phyloP scores from a whole-genome alignment of 805 yeast species.

The Starmerella cellae region DNA sequence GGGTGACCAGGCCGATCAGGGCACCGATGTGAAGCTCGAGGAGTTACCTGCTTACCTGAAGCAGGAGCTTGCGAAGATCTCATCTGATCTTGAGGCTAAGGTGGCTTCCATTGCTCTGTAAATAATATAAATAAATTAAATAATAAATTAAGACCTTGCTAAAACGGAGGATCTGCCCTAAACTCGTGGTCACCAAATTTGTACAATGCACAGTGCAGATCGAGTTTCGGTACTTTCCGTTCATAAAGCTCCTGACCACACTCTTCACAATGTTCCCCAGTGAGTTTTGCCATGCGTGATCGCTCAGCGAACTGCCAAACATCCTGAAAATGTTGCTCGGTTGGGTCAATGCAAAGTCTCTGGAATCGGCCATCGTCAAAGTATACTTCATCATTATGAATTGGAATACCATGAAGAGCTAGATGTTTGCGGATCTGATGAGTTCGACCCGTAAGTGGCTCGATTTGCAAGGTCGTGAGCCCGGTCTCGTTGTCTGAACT shows the following conservation, averaged over 20 bases:
- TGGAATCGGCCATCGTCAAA: slow-evolving; percentile 27
- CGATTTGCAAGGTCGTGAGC: slow-evolving; percentile 50
- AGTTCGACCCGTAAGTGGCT: slow-evolving; percentile 80
- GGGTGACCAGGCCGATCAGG: slow-evolving; percentile 78
- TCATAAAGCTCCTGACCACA: slow-evolving; percentile 18
- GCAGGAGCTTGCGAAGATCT: slow-evolving; percentile 32
- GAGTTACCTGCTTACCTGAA: slow-evolving; percentile 45
- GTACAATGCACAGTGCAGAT: slow-evolving; percentile 20
- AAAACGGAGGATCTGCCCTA: slow-evolving; percentile 3
- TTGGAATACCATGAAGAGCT: slow-evolving; percentile 71
- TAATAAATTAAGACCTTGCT: no score
- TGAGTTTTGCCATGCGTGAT: slow-evolving; percentile 10
- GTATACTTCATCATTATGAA: slow-evolving; percentile 80
- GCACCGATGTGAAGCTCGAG: slow-evolving; percentile 55
- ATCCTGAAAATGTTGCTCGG: slow-evolving; percentile 11
- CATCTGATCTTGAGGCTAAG: not conserved
- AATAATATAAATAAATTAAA: not conserved
- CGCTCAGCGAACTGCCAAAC: slow-evolving; percentile 5
- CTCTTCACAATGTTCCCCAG: slow-evolving; percentile 18
- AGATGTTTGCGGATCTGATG: slow-evolving; percentile 91
- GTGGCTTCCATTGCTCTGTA: slow-evolving; percentile 2
- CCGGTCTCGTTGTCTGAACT: not conserved
- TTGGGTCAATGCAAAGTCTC: slow-evolving; percentile 11
- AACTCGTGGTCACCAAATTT: slow-evolving; percentile 7
- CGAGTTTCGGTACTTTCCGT: slow-evolving; percentile 5